A percentile compares a stretch with the other conserved stretches of the same genome.
Evolutionary conservation across 179 eudicot genomes (phyloP).

Genomic region (Gypsophila paniculata): DNA sequence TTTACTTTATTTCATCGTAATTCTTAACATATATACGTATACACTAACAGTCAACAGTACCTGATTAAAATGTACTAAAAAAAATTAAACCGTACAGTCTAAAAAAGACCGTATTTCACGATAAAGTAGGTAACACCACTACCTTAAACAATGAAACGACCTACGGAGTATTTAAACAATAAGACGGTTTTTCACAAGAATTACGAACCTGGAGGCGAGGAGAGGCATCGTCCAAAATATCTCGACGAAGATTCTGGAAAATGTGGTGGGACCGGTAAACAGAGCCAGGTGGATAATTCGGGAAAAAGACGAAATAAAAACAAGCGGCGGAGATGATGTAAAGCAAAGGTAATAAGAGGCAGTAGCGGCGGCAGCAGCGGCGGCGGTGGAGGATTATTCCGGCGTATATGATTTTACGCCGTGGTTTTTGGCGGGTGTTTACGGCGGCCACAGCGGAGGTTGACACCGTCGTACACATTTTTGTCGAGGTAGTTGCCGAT

Average conservation of each 20-base stretch:
- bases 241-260: constrained; percentile 51
- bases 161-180: too few relatives aligned
- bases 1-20: not conserved
- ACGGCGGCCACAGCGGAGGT: not conserved
- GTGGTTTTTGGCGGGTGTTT: constrained; percentile 24
- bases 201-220: constrained; percentile 45
- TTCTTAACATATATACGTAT: too few relatives aligned
- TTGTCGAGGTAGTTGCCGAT: too few relatives aligned
- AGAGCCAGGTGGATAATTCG: constrained; percentile 51
- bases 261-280: constrained; percentile 59
- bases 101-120: not conserved
- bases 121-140: too few relatives aligned
- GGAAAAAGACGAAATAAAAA: constrained; percentile 42
- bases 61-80: not conserved
- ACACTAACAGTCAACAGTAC: too few relatives aligned
- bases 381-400: constrained; percentile 46
- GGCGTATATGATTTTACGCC: constrained; percentile 36
- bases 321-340: constrained; percentile 54
- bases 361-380: constrained; percentile 38
- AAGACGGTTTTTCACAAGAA: too few relatives aligned
- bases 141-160: too few relatives aligned
- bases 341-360: constrained; percentile 38
- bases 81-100: not conserved
- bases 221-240: constrained; percentile 51
- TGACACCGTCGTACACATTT: constrained; percentile 21